Conservation (phyloP, 2,329 filamentous ascomycete species). For the Xylariaceae sp. region DNA sequence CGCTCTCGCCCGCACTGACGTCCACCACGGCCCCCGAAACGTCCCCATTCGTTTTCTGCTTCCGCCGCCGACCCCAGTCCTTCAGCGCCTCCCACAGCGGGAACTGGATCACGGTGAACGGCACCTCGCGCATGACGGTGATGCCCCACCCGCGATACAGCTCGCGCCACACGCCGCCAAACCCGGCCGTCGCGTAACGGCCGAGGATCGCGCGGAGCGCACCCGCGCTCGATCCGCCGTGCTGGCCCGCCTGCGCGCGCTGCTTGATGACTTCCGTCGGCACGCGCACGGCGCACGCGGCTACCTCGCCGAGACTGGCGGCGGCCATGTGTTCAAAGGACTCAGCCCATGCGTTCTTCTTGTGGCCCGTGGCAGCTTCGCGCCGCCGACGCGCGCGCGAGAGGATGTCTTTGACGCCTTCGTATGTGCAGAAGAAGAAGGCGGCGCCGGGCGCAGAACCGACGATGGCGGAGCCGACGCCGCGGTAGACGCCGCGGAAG, state of each 20-base stretch:
- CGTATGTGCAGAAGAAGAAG: conserved; percentile 96
- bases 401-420: conserved; percentile 56
- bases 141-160: conserved; percentile 89
- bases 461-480: conserved; percentile 81
- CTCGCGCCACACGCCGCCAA: conserved; percentile 66
- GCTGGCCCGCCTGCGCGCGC: conserved; percentile 81
- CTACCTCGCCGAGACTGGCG: conserved; percentile 80
- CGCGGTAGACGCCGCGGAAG: conserved; percentile 87
- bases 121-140: conserved; percentile 91
- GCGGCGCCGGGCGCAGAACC: conserved; percentile 91
- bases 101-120: conserved; percentile 96
- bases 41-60: conserved; percentile 24
- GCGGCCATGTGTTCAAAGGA: conserved; percentile 70
- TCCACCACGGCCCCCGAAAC: conserved; percentile 26
- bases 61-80: conserved; percentile 52
- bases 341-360: conserved; percentile 27
- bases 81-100: conserved; percentile 95
- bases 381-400: conserved; percentile 11
- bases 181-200: conserved; percentile 38
- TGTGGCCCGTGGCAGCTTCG: conserved; percentile 17
- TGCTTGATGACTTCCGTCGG: conserved; percentile 98
- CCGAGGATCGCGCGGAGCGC: conserved; percentile 67
- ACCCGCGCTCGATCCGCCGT: conserved; percentile 62
- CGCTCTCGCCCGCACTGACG: conserved; percentile 72
- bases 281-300: conserved; percentile 86